These are phyloP conservation scores for Eucalyptus guilfoylei DNA, from an alignment of 345 rosid genomes.

Conservation along the genomic window DNA sequence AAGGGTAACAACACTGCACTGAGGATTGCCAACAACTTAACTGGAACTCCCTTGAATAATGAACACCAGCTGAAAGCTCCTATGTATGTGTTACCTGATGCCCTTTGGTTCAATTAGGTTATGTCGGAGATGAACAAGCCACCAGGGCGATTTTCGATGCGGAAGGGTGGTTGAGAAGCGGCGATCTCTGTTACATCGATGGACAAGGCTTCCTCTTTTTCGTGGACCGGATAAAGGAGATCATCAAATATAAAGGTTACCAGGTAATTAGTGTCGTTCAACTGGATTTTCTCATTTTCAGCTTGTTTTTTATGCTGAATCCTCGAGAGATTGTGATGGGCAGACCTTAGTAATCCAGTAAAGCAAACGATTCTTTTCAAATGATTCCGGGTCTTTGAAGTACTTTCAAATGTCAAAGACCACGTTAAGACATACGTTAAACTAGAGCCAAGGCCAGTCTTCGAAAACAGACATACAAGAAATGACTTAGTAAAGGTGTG, in stretches of 20 bases:
- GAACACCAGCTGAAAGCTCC: neutral
- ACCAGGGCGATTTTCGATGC: conserved; percentile 28
- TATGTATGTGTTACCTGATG: neutral
- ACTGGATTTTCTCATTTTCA: neutral
- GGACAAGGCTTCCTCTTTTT: conserved; percentile 43
- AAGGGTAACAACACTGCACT: conserved; percentile 13
- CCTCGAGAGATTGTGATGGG: neutral
- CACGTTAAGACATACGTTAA: neutral
- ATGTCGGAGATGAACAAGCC: conserved; percentile 41
- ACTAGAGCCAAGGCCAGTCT: neutral
- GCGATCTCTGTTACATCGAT: conserved; percentile 54
- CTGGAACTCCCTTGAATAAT: neutral
- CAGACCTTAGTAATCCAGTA: neutral
- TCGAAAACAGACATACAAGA: neutral
- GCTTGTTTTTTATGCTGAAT: neutral
- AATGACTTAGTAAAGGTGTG: neutral
- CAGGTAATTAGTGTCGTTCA: conserved; percentile 18
- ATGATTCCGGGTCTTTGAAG: neutral
- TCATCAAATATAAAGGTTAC: conserved; percentile 58
- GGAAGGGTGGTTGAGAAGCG: conserved; percentile 58
- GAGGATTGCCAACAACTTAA: neutral
- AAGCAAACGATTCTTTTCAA: neutral
- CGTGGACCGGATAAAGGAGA: conserved; percentile 47
- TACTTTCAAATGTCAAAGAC: neutral
- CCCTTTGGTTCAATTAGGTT: conserved; percentile 13